phyloP scores from a whole-genome alignment of 2,329 filamentous ascomycete species.

The Rutstroemia sp. region DNA sequence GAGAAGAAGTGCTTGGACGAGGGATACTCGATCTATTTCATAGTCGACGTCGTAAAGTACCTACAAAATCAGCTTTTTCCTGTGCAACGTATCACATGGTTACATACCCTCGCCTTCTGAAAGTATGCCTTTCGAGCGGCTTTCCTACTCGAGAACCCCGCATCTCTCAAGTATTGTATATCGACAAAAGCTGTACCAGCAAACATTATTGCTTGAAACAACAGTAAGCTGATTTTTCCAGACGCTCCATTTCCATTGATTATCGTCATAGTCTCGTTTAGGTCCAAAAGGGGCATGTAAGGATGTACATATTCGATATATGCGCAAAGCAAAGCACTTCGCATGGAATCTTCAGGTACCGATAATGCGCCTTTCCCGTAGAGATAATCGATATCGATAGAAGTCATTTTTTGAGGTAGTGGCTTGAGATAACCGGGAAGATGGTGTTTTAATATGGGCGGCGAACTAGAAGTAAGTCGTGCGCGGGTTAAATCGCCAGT shows the following conservation, averaged over 20 bases:
- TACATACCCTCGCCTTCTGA: conserved; percentile 71
- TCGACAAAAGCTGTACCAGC: conserved; percentile 84
- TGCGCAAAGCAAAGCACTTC: conserved; percentile 72
- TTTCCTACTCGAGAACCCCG: conserved; percentile 72
- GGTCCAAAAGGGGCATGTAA: conserved; percentile 82
- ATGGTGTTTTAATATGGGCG: conserved; percentile 21
- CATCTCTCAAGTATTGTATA: conserved; percentile 64
- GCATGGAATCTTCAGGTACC: conserved; percentile 61
- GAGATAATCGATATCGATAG: conserved; percentile 78
- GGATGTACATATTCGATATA: conserved; percentile 90
- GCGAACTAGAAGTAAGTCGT: conserved; percentile 12
- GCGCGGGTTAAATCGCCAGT: conserved; percentile 24
- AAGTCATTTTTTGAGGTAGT: conserved; percentile 66
- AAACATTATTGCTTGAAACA: conserved; percentile 96
- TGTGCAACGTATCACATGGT: neutral
- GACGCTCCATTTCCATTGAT: conserved; percentile 60
- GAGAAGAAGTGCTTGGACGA: conserved; percentile 81
- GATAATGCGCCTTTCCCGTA: conserved; percentile 77
- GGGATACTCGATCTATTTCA: conserved; percentile 78
- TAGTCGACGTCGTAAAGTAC: conserved; percentile 94
- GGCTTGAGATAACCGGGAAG: conserved; percentile 69
- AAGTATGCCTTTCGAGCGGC: conserved; percentile 84
- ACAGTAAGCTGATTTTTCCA: conserved; percentile 70
- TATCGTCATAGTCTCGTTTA: conserved; percentile 50
- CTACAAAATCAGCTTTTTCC: conserved; percentile 34